These are phyloP conservation scores for Coemansia sp. DNA, from an alignment of 192 early-diverging fungal species.

Conservation along the genomic window DNA sequence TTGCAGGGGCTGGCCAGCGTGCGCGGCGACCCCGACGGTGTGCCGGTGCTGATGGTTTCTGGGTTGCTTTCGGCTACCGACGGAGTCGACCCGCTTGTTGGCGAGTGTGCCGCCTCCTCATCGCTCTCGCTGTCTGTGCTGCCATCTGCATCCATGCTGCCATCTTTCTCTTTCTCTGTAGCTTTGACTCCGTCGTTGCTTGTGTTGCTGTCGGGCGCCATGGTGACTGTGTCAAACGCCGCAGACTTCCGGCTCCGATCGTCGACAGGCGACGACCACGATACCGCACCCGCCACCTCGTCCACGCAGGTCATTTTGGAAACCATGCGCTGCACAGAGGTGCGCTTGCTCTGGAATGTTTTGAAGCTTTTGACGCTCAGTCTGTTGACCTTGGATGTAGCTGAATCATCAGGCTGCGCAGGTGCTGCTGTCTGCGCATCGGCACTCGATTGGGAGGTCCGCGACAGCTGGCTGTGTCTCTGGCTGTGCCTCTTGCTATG, in stretches of 20 bases:
- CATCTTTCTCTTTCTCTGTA: background rate
- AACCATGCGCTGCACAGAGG: background rate
- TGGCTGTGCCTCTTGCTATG: background rate
- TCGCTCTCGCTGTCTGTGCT: background rate
- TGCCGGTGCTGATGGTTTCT: slow-evolving; percentile 26
- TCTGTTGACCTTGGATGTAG: background rate
- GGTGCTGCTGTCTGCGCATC: background rate
- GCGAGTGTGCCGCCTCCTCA: slow-evolving; percentile 8
- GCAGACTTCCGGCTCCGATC: slow-evolving; percentile 20
- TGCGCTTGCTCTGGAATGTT: slow-evolving; percentile 3
- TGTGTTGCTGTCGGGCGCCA: background rate
- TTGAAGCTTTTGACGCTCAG: background rate
- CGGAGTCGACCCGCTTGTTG: slow-evolving; percentile 7
- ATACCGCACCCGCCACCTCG: slow-evolving; percentile 15
- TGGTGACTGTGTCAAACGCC: slow-evolving; percentile 13
- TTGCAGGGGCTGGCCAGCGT: slow-evolving; percentile 48
- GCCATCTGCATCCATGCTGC: background rate
- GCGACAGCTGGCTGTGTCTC: background rate
- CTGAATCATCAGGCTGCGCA: background rate
- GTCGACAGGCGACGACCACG: slow-evolving; percentile 32
- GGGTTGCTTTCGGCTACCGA: slow-evolving; percentile 31
- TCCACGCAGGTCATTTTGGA: slow-evolving; percentile 9
- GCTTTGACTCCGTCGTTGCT: background rate
- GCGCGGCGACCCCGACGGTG: slow-evolving; percentile 26
- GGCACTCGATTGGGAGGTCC: background rate